Evolutionary conservation across 257 asterid genomes (phyloP).

Genomic region (Solanum stenotomum): DNA sequence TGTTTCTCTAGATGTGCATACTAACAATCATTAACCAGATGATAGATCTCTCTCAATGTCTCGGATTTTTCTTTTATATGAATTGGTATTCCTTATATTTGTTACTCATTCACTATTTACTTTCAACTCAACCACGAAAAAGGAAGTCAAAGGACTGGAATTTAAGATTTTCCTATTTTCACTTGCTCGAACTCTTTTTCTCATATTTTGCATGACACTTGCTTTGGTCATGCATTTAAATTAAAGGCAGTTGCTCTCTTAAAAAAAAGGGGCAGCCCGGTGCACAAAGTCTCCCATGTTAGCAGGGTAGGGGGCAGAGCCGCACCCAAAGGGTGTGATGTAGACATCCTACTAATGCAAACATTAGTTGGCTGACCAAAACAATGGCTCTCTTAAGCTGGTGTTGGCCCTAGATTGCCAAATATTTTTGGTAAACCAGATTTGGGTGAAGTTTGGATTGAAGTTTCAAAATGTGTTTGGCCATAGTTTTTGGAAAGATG

Average conservation of each 20-base stretch:
- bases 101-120: background rate
- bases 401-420: background rate
- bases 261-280: background rate
- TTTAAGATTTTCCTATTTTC: background rate
- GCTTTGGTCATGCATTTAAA: background rate
- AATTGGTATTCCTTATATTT: background rate
- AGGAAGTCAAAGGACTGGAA: background rate
- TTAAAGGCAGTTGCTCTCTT: background rate
- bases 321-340: background rate
- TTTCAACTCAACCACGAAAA: background rate
- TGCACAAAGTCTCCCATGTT: background rate
- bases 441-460: background rate
- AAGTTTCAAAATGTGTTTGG: background rate
- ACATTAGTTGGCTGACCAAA: background rate
- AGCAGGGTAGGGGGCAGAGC: background rate
- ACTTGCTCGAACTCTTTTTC: background rate
- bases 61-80: background rate
- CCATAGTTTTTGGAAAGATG: background rate
- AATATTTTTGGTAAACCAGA: background rate
- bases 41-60: background rate
- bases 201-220: background rate
- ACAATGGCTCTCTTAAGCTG: background rate
- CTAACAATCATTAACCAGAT: background rate
- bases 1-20: background rate
- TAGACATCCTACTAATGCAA: background rate